Conservation (phyloP, 2,329 filamentous ascomycete genomes). For the Xylogone sp. region DNA sequence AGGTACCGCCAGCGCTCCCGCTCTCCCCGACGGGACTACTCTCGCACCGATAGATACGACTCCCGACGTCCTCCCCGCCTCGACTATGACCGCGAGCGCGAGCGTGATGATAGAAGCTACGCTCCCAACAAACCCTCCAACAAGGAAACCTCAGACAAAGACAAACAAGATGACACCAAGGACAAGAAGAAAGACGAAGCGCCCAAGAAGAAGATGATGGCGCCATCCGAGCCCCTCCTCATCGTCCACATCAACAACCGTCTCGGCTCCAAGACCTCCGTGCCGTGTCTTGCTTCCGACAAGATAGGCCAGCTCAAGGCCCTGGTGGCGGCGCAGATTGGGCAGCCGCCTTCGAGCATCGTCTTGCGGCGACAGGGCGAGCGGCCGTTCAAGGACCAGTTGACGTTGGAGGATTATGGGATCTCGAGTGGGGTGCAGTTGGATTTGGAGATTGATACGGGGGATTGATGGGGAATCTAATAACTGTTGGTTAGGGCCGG, state of each 20-base stretch:
- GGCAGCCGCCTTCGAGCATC: slow-evolving; percentile 81
- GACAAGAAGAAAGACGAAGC: slow-evolving; percentile 7
- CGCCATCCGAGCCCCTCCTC: slow-evolving; percentile 70
- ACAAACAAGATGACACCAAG: too few species aligned
- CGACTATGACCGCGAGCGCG: too few species aligned
- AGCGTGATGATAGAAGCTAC: too few species aligned
- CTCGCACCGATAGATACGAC: too few species aligned
- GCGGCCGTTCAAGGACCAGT: slow-evolving; percentile 81
- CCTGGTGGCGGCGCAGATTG: slow-evolving; percentile 80
- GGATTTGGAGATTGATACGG: neutral
- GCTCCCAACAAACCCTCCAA: too few species aligned
- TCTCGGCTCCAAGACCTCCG: slow-evolving; percentile 82
- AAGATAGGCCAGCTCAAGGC: slow-evolving; percentile 80
- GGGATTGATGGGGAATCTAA: too few species aligned
- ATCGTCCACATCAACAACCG: slow-evolving; percentile 86
- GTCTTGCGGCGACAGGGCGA: slow-evolving; percentile 87
- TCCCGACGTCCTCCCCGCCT: too few species aligned
- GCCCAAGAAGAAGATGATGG: slow-evolving; percentile 6
- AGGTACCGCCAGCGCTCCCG: too few species aligned
- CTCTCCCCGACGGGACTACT: too few species aligned
- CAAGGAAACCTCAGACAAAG: too few species aligned
- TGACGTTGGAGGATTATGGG: slow-evolving; percentile 81
- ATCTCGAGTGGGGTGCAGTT: slow-evolving; percentile 73
- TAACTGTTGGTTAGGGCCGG: too few species aligned
- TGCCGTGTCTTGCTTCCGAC: slow-evolving; percentile 79